These are phyloP conservation scores for Umbelopsis sp. DNA, from an alignment of 192 early-diverging fungal genomes.

Conservation along the genomic window DNA sequence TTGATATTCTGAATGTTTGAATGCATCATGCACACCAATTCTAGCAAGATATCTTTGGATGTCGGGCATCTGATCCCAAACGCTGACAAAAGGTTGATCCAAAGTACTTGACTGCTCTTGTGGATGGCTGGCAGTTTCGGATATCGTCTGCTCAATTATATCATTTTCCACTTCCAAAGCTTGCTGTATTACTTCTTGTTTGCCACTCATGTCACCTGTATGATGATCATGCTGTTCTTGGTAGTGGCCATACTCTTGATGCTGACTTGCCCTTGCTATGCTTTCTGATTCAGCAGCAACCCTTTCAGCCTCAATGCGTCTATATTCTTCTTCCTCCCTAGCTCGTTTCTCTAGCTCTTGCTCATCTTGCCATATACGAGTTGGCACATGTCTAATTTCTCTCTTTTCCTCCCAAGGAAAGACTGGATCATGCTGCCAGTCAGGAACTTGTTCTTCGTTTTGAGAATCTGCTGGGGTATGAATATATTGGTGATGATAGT, in stretches of 20 bases:
- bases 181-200: constrained; percentile 6
- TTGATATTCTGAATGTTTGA: constrained; percentile 8
- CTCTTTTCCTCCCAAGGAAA: constrained; percentile 26
- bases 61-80: constrained; percentile 13
- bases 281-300: not conserved
- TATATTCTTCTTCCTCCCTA: not conserved
- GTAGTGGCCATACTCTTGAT: not conserved
- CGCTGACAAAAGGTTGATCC: constrained; percentile 5
- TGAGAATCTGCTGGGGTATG: constrained; percentile 20
- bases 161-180: not conserved
- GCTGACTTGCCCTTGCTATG: not conserved
- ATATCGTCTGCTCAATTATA: constrained; percentile 9
- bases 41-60: not conserved
- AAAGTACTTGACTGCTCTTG: not conserved
- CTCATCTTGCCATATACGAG: constrained; percentile 31
- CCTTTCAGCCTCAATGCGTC: not conserved
- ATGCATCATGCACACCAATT: not conserved
- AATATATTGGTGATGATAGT: constrained; percentile 25
- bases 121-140: not conserved
- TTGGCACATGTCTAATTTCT: not conserved
- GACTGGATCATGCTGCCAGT: not conserved
- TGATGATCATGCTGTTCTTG: not conserved
- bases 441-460: not conserved
- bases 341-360: not conserved
- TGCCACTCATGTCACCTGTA: not conserved